Percentiles rank a stretch among this genome's conserved stretches.
Evolutionary conservation across 108 stramenopile species (phyloP).

Genomic region (Nitzschia palea): DNA sequence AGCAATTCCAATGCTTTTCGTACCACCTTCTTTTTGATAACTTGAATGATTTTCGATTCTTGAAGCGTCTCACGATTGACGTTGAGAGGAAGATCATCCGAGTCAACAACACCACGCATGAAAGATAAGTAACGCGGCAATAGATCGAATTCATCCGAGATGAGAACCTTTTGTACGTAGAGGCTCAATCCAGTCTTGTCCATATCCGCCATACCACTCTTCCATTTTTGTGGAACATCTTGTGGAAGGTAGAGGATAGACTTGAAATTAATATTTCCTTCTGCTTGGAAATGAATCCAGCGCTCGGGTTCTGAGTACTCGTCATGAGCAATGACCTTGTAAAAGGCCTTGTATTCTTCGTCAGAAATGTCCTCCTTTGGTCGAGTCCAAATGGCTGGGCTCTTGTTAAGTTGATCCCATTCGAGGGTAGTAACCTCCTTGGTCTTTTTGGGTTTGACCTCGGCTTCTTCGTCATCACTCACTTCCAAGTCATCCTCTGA

Average conservation of each 20-base stretch:
- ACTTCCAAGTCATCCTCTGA: slow-evolving; percentile 58
- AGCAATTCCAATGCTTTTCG: slow-evolving; percentile 98
- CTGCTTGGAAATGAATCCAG: slow-evolving; percentile 99
- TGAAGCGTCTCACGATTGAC: slow-evolving; percentile 99
- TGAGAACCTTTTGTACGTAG: slow-evolving; percentile 99
- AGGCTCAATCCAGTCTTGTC: slow-evolving; percentile 62
- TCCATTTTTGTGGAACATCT: slow-evolving; percentile 54
- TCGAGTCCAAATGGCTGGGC: slow-evolving; percentile 98
- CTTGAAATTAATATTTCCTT: slow-evolving; percentile 99
- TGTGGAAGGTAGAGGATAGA: slow-evolving; percentile 94
- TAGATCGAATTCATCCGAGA: slow-evolving; percentile 97
- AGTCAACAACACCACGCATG: slow-evolving; percentile 97
- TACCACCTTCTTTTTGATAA: slow-evolving; percentile 99
- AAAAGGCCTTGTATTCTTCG: slow-evolving; percentile 98
- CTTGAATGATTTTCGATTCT: slow-evolving; percentile 93
- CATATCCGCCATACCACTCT: slow-evolving; percentile 47
- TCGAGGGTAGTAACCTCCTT: slow-evolving; percentile 84
- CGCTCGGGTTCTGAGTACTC: slow-evolving; percentile 53
- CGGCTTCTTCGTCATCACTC: slow-evolving; percentile 55
- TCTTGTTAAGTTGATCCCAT: slow-evolving; percentile 93
- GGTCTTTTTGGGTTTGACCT: slow-evolving; percentile 74
- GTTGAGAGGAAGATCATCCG: slow-evolving; percentile 99
- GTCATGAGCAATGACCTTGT: slow-evolving; percentile 41
- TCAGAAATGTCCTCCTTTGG: slow-evolving; percentile 94
- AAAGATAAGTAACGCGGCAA: slow-evolving; percentile 96